Base-by-base conservation (phyloP, 2,329 filamentous ascomycete species). In the Penicillium sp. region DNA sequence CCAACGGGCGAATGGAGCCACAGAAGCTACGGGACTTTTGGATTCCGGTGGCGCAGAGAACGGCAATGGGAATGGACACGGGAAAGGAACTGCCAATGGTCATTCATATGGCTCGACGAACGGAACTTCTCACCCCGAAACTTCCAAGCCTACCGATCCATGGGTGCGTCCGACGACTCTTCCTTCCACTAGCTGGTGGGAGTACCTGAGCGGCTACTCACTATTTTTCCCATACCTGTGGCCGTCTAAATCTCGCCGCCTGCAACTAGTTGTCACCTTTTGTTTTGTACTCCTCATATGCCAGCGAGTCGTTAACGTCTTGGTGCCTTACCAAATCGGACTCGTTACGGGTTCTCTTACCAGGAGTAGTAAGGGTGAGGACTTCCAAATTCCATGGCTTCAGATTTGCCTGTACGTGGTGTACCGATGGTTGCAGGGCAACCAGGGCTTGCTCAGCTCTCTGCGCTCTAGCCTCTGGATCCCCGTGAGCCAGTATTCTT, bases 181-280 rank as follows among this genome's bases (percentile, higher is more conserved):
- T 9, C 92, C 91, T 3, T 89, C 89, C 64, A 91, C 89, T 64
- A 94, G 87, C 50, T 99, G 94, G 94, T 96, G 89, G 86, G 92
- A 97, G 70, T 99, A 99, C 72, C 79, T 97, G 58, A 87, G 88
- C 61, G 92, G 93, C 44, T 99, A 97, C 74, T 89, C 88, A 13
- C 81, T 97, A 50, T 96, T 99, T 76, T 95, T 97, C 72, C 93
- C 92, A 0, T 99, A 97, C 70, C 84, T 97, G 56, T 99, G 94
- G 94, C 94, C 94, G 0, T 89, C 87, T 67, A 93, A 93, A 69
- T 87, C 90, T 49, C 77, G 81, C 37, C 82, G 80, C 61, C 80
- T 99, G 53, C 88, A 97, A 76, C 62, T 91, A 24, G 82, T 92
- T 53, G 91, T 97, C 20, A 72, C 95, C 20, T 67, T 92, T 46